These are phyloP conservation scores for Penicillium steckii DNA, from an alignment of 495 filamentous ascomycete species.

Conservation along the genomic window DNA sequence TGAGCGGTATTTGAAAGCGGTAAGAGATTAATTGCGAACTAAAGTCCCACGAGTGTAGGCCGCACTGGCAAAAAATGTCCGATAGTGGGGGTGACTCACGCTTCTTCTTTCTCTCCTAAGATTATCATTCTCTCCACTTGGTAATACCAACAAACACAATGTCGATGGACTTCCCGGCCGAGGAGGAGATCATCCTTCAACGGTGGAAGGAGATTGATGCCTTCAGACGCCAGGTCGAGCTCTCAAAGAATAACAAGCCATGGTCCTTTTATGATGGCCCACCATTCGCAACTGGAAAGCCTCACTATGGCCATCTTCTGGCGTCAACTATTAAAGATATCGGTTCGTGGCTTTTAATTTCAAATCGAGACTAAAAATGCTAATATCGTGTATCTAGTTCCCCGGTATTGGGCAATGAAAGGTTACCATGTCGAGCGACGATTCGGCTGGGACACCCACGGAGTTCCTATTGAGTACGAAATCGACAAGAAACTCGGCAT, in stretches of 20 bases:
- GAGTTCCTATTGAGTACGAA: slow-evolving; percentile 93
- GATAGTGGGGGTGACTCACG: slow-evolving; percentile 40
- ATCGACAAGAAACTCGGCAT: slow-evolving; percentile 97
- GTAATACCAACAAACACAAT: slow-evolving; percentile 52
- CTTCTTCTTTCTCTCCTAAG: slow-evolving; percentile 15
- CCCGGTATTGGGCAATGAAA: slow-evolving; percentile 97
- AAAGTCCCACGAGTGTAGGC: slow-evolving; percentile 1
- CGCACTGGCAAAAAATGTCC: slow-evolving; percentile 27
- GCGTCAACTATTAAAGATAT: slow-evolving; percentile 98
- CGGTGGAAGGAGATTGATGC: slow-evolving; percentile 89
- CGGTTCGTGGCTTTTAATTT: neutral
- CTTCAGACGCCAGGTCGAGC: slow-evolving; percentile 74
- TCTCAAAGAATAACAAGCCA: slow-evolving; percentile 66
- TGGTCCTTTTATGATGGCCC: slow-evolving; percentile 68
- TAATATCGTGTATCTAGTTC: slow-evolving; percentile 47
- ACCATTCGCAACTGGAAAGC: slow-evolving; percentile 70
- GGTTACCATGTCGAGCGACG: slow-evolving; percentile 76
- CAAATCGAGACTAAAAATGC: neutral
- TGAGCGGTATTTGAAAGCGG: slow-evolving; percentile 7
- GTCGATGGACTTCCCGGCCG: slow-evolving; percentile 90
- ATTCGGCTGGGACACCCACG: slow-evolving; percentile 90
- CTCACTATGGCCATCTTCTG: slow-evolving; percentile 94
- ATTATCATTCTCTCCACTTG: slow-evolving; percentile 11
- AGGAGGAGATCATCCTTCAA: slow-evolving; percentile 78
- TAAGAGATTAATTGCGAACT: neutral